Evolutionary conservation across 2,329 filamentous ascomycete species (phyloP), one percentile per base, ranked within the genome.

Genomic region (Trichoderma sp.): DNA sequence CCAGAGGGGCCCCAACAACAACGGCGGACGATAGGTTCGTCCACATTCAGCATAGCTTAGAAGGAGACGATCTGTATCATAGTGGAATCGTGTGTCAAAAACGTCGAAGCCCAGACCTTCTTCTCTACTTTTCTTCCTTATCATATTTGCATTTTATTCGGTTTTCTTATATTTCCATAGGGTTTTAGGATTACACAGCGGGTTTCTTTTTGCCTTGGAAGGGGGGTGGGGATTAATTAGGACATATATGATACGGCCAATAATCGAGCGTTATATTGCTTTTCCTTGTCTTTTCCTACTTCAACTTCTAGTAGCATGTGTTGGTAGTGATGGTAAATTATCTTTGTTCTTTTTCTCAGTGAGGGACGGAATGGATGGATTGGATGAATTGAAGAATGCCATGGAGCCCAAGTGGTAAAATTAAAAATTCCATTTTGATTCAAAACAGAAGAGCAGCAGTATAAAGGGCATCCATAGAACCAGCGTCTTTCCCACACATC

Each of bases 1-100:
- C 55, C 74, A 74, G 68, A 72, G 72, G 58, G 73, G 73, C 49
- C n/a, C 53, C 74, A 73, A 11, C 71, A 74, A n/a, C 72, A 74
- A 21, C 71, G 72, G 37, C 71, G 74, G 67, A 74, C 62, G 75
- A 33, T 67, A 67, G 64, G 27, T 21, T 16, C 61, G 61, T 10
- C 19, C 33, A 35, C 40, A 24, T 24, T 64, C 52, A 35, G 5
- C 14, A 24, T 35, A 64, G 11, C 40, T 27, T 24, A n/a, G 35
- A 37, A 35, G 24, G 61, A 56, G 49, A 19, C 29, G 24, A 24
- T 21, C 35, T 64, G 27, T 64, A 64, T 49, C 49, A 55, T 56
- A 55, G 31, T 27, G 27, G 4, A 27, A 27, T n/a, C 21, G 31
- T 24, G 31, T n/a, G 19, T 35, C 33, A 35, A 8, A 8, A 52